Evolutionary conservation across 352 stramenopile species (phyloP).

Genomic region (Pythium apleroticum): DNA sequence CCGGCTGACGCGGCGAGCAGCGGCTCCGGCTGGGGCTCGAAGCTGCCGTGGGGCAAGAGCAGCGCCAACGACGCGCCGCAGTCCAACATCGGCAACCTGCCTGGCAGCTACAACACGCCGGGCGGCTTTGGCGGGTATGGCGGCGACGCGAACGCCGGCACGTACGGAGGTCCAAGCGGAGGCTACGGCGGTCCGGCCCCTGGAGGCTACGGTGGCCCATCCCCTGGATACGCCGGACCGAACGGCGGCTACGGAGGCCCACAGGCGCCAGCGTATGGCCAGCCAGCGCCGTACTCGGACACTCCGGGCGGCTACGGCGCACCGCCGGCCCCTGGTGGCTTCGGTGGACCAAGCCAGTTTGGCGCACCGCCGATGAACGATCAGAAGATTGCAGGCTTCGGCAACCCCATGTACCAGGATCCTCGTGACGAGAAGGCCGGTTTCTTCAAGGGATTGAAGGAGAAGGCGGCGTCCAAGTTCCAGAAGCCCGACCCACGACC

Average conservation of each 20-base stretch:
- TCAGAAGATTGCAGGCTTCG: conserved; percentile 91
- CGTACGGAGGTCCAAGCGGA: conserved; percentile 9
- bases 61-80: conserved; percentile 55
- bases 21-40: conserved; percentile 66
- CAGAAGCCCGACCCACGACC: conserved; percentile 58
- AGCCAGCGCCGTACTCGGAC: conserved; percentile 32
- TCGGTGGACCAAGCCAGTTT: conserved; percentile 44
- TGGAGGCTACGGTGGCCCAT: conserved; percentile 37
- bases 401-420: conserved; percentile 95
- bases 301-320: conserved; percentile 26
- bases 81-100: conserved; percentile 56
- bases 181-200: conserved; percentile 16
- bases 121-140: conserved; percentile 43
- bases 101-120: conserved; percentile 43
- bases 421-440: conserved; percentile 83
- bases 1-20: conserved; percentile 42
- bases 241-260: conserved; percentile 30
- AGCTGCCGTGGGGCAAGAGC: conserved; percentile 68
- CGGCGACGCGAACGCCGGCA: conserved; percentile 12
- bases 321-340: conserved; percentile 23
- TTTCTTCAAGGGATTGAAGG: conserved; percentile 85
- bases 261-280: conserved; percentile 27
- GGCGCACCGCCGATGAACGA: conserved; percentile 61
- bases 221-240: conserved; percentile 31
- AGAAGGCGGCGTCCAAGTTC: conserved; percentile 83